Evolutionary conservation across 805 yeast species (phyloP).

Genomic region (Priceomyces medius): DNA sequence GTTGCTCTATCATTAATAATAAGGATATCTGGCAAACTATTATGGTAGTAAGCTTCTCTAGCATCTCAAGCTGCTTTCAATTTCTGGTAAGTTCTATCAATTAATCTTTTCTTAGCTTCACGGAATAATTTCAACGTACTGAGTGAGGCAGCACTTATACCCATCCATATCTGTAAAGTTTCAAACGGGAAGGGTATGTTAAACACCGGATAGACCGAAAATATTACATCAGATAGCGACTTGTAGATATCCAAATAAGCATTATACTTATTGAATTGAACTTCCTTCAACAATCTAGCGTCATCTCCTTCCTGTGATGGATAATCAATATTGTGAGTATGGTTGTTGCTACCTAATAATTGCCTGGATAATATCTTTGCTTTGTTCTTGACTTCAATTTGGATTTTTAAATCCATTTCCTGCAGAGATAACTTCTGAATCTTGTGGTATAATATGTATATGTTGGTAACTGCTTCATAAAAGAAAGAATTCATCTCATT

Average conservation of each 20-base stretch:
- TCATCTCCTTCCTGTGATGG: slow-evolving; percentile 7
- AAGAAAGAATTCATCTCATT: slow-evolving; percentile 74
- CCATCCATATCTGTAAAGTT: slow-evolving; percentile 47
- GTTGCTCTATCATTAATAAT: slow-evolving; percentile 2
- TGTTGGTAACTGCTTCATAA: slow-evolving; percentile 56
- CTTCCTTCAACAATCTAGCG: slow-evolving; percentile 21
- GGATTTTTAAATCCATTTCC: slow-evolving; percentile 55
- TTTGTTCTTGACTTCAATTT: slow-evolving; percentile 58
- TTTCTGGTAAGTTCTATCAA: slow-evolving; percentile 9
- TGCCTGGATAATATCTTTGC: slow-evolving; percentile 47
- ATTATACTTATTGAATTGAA: slow-evolving; percentile 37
- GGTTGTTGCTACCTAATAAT: slow-evolving; percentile 28
- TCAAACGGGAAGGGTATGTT: slow-evolving; percentile 33
- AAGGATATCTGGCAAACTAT: neutral
- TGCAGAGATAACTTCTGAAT: slow-evolving; percentile 43
- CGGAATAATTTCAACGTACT: slow-evolving; percentile 39
- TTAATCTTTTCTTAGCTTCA: slow-evolving; percentile 31
- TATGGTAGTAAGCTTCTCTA: neutral
- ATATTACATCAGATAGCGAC: slow-evolving; percentile 37
- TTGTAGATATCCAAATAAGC: slow-evolving; percentile 40
- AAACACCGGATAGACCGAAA: slow-evolving; percentile 44
- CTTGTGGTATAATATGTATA: slow-evolving; percentile 50
- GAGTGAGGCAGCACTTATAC: slow-evolving; percentile 39
- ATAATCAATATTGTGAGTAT: slow-evolving; percentile 10
- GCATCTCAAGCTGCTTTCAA: neutral